Evolutionary conservation across 2,329 filamentous ascomycete species (phyloP).

Genomic region (Amphichorda felina): DNA sequence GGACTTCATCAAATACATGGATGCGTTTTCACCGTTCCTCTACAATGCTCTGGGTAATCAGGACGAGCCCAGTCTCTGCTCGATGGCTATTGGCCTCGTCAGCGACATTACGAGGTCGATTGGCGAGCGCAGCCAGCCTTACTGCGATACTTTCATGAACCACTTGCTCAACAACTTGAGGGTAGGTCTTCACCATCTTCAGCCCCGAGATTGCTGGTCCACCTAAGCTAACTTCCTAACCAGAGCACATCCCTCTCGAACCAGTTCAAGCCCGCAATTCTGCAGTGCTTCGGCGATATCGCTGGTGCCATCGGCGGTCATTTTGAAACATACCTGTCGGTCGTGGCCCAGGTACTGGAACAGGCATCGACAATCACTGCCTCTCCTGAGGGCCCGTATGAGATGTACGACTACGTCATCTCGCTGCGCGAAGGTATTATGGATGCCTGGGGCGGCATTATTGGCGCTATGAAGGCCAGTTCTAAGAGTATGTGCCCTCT

Average conservation of each 20-base stretch:
- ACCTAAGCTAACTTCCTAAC: background rate
- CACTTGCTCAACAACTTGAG: conserved; percentile 84
- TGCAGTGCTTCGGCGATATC: conserved; percentile 97
- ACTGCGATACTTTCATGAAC: conserved; percentile 98
- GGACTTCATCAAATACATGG: conserved; percentile 96
- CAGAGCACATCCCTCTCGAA: conserved; percentile 79
- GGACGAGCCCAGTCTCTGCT: conserved; percentile 86
- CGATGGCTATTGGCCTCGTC: conserved; percentile 94
- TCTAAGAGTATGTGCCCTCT: conserved; percentile 52
- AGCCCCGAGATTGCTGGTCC: background rate
- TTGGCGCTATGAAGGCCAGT: conserved; percentile 82
- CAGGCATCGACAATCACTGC: conserved; percentile 79
- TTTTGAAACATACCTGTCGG: conserved; percentile 85
- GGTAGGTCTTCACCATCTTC: conserved; percentile 32
- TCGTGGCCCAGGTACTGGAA: conserved; percentile 88
- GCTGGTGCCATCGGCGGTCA: conserved; percentile 84
- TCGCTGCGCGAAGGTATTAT: conserved; percentile 95
- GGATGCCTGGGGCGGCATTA: conserved; percentile 97
- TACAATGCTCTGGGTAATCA: conserved; percentile 93
- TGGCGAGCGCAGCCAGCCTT: conserved; percentile 82
- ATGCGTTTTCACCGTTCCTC: conserved; percentile 81
- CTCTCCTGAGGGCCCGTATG: conserved; percentile 69
- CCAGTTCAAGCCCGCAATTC: conserved; percentile 94
- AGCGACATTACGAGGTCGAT: conserved; percentile 92
- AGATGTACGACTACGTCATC: conserved; percentile 95